phyloP scores from a whole-genome alignment of 164 flowering plant species.

The Cinnamomum chago region DNA sequence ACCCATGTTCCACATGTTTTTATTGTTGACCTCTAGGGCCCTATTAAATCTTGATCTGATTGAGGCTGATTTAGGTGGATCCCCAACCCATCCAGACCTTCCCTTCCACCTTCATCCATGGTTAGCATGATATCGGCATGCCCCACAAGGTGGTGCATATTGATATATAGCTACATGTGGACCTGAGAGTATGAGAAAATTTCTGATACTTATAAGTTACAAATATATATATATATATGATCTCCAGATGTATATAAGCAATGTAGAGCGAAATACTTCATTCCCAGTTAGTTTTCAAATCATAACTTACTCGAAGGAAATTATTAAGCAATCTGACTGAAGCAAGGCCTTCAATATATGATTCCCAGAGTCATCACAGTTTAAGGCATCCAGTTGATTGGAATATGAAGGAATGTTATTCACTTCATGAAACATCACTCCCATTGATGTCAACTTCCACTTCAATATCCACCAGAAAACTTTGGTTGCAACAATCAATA shows the following conservation, averaged over 20 bases:
- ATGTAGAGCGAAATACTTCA: neutral
- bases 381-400: constrained; percentile 16
- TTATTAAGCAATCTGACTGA: constrained; percentile 36
- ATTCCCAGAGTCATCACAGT: constrained; percentile 5
- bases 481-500: constrained; percentile 47
- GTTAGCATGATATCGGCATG: too few species aligned
- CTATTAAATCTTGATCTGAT: too few species aligned
- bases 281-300: constrained; percentile 1
- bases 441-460: constrained; percentile 39
- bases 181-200: neutral
- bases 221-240: too few species aligned
- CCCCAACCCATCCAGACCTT: too few species aligned
- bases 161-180: neutral
- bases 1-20: too few species aligned
- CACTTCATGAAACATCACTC: constrained; percentile 34
- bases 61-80: too few species aligned
- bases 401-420: constrained; percentile 4
- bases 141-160: neutral
- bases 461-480: constrained; percentile 51
- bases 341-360: constrained; percentile 13
- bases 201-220: neutral
- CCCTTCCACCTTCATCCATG: too few species aligned
- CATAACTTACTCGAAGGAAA: constrained; percentile 38
- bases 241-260: neutral
- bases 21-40: too few species aligned